Evolutionary conservation across 208 protist genomes (phyloP).

Genomic region (Tritrichomonas musculus): DNA sequence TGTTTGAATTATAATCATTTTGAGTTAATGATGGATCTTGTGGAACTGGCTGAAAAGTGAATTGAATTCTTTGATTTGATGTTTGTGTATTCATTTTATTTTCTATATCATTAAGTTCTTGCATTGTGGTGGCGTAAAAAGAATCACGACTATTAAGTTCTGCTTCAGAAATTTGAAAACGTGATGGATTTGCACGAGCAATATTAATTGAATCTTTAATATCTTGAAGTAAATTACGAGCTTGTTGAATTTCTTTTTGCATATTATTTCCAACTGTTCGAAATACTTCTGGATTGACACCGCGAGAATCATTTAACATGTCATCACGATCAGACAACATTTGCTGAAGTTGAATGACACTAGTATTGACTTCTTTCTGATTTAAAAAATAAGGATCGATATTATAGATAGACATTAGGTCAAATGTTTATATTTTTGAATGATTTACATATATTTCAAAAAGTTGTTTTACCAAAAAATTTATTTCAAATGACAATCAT

Average conservation of each 20-base stretch:
- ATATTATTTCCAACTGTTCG: neutral
- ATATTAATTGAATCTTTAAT: neutral
- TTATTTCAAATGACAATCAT: no score
- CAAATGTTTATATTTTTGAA: no score
- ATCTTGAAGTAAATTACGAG: neutral
- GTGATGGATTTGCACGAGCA: neutral
- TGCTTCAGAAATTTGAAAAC: neutral
- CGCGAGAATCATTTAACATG: neutral
- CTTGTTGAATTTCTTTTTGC: neutral
- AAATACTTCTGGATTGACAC: neutral
- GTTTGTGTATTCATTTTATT: neutral
- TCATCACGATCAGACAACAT: neutral
- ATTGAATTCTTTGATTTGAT: neutral
- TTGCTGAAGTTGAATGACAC: neutral
- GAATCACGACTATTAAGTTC: neutral
- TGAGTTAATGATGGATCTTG: no score
- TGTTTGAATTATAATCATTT: neutral
- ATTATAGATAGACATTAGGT: no score
- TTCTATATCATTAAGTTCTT: neutral
- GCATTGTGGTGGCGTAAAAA: neutral
- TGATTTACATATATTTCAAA: no score
- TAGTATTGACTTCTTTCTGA: neutral
- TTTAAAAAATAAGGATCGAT: neutral
- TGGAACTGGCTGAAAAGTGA: neutral
- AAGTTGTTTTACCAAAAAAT: no score